Percentiles rank a stretch among this genome's conserved stretches.
These are phyloP conservation scores for Nannizzia gypsea DNA, from an alignment of 2,329 filamentous ascomycete species.

Conservation along the genomic window DNA sequence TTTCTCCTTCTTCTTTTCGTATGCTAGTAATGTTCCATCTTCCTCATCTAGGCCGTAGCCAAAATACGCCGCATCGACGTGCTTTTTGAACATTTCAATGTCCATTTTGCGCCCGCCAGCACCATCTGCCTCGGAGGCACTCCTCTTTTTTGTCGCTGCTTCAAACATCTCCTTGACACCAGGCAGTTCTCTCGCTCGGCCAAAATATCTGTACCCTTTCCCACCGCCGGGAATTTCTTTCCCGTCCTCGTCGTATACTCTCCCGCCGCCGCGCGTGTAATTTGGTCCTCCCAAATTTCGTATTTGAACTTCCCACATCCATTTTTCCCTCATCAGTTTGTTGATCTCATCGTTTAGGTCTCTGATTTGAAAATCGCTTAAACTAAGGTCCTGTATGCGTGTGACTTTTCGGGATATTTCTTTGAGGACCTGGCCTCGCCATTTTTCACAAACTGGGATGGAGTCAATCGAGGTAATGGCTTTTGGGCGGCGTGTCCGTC, in stretches of 20 bases:
- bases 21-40: slow-evolving; percentile 65
- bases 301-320: slow-evolving; percentile 98
- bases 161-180: slow-evolving; percentile 96
- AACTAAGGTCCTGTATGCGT: slow-evolving; percentile 77
- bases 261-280: slow-evolving; percentile 68
- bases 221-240: slow-evolving; percentile 59
- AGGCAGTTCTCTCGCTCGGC: slow-evolving; percentile 74
- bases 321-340: slow-evolving; percentile 96
- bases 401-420: slow-evolving; percentile 95
- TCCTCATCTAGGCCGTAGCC: slow-evolving; percentile 91
- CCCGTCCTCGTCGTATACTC: slow-evolving; percentile 62
- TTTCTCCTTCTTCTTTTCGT: slow-evolving; percentile 72
- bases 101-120: slow-evolving; percentile 38
- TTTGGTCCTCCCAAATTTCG: slow-evolving; percentile 92
- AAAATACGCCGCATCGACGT: slow-evolving; percentile 90
- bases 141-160: slow-evolving; percentile 53
- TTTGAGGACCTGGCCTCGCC: slow-evolving; percentile 93
- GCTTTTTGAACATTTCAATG: slow-evolving; percentile 41
- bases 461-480: slow-evolving; percentile 75
- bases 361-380: slow-evolving; percentile 95
- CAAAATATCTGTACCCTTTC: slow-evolving; percentile 91
- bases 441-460: slow-evolving; percentile 87
- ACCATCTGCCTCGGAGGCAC: slow-evolving; percentile 56
- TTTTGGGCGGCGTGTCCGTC: slow-evolving; percentile 79
- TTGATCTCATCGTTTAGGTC: slow-evolving; percentile 99